Evolutionary conservation across 345 rosid species (phyloP).

Genomic region (Rhizophora apiculata): DNA sequence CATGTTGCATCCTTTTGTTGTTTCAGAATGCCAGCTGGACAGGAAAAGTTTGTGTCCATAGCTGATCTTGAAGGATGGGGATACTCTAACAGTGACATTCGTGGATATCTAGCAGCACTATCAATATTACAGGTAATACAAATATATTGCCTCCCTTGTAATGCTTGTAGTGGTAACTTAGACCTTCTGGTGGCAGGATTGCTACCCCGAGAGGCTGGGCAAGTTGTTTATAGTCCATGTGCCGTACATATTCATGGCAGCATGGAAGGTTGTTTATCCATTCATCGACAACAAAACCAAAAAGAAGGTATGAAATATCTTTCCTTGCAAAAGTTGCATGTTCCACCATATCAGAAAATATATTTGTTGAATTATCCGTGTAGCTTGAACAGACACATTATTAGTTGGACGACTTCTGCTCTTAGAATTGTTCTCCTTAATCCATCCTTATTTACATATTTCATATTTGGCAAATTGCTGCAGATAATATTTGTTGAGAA

Average conservation of each 20-base stretch:
- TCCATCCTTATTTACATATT: background rate
- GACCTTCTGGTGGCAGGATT: conserved; percentile 50
- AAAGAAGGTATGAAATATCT: conserved; percentile 53
- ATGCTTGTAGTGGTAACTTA: background rate
- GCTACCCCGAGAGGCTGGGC: conserved; percentile 85
- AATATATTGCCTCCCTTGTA: background rate
- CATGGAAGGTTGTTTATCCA: conserved; percentile 78
- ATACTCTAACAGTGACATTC: conserved; percentile 65
- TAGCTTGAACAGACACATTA: background rate
- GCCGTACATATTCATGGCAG: conserved; percentile 82
- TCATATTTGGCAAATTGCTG: conserved; percentile 4
- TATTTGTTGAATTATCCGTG: background rate
- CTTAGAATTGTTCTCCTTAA: background rate
- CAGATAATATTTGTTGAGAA: conserved; percentile 85
- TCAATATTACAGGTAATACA: conserved; percentile 67
- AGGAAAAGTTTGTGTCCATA: conserved; percentile 65
- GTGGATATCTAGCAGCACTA: conserved; percentile 65
- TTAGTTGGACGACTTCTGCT: too few relatives aligned
- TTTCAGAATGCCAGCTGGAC: conserved; percentile 68
- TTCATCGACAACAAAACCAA: conserved; percentile 79
- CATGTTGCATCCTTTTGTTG: background rate
- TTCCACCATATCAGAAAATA: too few relatives aligned
- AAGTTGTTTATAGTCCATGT: conserved; percentile 62
- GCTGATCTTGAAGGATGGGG: conserved; percentile 94
- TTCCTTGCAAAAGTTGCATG: conserved; percentile 2